Percentiles rank a stretch among this genome's conserved stretches.
These are phyloP conservation scores for Penicillium nucicola DNA, from an alignment of 495 filamentous ascomycete species.

Conservation along the genomic window DNA sequence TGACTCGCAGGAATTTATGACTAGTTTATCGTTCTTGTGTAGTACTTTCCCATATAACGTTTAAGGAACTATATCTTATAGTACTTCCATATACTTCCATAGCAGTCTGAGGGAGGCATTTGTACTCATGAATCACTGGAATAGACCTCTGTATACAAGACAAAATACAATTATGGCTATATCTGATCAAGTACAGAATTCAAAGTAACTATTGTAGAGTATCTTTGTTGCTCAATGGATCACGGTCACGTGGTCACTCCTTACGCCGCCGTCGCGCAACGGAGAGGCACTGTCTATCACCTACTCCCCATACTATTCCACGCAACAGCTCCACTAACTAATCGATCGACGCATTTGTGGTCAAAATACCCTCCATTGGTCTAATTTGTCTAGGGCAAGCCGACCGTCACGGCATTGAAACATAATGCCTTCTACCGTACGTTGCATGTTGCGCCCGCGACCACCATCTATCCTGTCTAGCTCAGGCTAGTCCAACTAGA, in stretches of 20 bases:
- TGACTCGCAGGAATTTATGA: too few relatives aligned
- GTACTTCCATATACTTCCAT: too few relatives aligned
- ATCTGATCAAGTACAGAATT: too few relatives aligned
- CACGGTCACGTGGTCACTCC: slow-evolving; percentile 12
- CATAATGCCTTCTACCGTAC: slow-evolving; percentile 43
- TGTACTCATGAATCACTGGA: too few relatives aligned
- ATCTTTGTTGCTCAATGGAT: not conserved
- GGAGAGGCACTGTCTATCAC: not conserved
- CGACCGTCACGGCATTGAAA: slow-evolving; percentile 7
- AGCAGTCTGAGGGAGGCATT: too few relatives aligned
- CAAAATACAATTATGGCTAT: too few relatives aligned
- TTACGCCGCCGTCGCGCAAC: slow-evolving; percentile 9
- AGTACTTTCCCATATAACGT: too few relatives aligned
- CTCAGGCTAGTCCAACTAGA: not conserved
- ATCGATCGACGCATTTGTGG: too few relatives aligned
- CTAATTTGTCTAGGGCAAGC: not conserved
- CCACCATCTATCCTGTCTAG: not conserved
- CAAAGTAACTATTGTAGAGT: too few relatives aligned
- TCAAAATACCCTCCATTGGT: not conserved
- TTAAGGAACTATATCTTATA: too few relatives aligned
- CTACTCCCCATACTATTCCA: not conserved
- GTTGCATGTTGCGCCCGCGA: slow-evolving; percentile 21
- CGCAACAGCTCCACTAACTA: not conserved
- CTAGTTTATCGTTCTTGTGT: too few relatives aligned
- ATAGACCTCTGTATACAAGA: too few relatives aligned